A percentile compares a stretch with the other conserved stretches of the same genome.
Conservation (phyloP, 805 yeast genomes). For the Ogataea chonburiensis region DNA sequence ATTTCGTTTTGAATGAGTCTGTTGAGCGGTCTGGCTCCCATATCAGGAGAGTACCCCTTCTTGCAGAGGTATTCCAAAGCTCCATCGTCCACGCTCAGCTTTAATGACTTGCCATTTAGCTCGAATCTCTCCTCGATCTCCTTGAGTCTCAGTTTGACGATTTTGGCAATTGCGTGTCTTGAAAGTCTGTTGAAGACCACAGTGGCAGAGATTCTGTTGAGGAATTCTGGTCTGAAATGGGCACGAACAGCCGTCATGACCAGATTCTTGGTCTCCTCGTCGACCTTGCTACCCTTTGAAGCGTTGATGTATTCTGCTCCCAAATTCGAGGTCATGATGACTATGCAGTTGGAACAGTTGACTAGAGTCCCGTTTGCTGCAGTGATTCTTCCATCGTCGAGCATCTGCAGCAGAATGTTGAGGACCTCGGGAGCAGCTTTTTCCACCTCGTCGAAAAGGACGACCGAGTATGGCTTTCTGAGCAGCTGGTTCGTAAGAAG, state of each 20-base stretch:
- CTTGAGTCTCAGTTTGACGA: conserved; percentile 77
- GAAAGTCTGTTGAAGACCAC: conserved; percentile 92
- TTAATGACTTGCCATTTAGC: conserved; percentile 75
- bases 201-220: conserved; percentile 92
- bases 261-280: conserved; percentile 63
- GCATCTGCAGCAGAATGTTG: conserved; percentile 84
- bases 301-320: conserved; percentile 89
- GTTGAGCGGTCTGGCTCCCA: conserved; percentile 96
- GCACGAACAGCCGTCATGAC: conserved; percentile 82
- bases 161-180: conserved; percentile 86
- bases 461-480: conserved; percentile 93
- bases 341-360: conserved; percentile 87
- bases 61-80: conserved; percentile 81
- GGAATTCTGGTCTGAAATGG: conserved; percentile 96
- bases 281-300: conserved; percentile 58
- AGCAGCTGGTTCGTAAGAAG: conserved; percentile 87
- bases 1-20: conserved; percentile 87
- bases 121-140: conserved; percentile 88
- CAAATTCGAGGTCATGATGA: conserved; percentile 95
- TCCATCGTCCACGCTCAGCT: conserved; percentile 66
- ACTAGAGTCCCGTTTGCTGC: conserved; percentile 92
- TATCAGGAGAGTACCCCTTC: conserved; percentile 86
- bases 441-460: conserved; percentile 95
- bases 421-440: conserved; percentile 98
- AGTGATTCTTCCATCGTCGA: conserved; percentile 96